Evolutionary conservation across 1,284 basidiomycete genomes (phyloP).

Genomic region (Ganoderma sinense): DNA sequence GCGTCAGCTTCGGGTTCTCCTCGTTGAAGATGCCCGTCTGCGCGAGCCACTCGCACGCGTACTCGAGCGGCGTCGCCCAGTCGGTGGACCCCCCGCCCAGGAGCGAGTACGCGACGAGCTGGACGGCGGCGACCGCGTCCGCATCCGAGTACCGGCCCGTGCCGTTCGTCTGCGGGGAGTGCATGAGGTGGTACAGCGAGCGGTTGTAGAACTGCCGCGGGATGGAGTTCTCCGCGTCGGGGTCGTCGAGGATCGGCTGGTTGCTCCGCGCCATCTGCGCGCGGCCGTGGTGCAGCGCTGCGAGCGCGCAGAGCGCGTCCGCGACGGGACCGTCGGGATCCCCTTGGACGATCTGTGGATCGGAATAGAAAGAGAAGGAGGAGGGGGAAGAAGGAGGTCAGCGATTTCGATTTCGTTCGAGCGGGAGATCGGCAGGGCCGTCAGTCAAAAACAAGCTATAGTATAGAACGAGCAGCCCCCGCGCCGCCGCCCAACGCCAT

Average conservation of each 20-base stretch:
- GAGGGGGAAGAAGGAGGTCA: slow-evolving; percentile 11
- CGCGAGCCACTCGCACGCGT: slow-evolving; percentile 76
- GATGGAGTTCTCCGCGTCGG: slow-evolving; percentile 62
- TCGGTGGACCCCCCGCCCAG: slow-evolving; percentile 68
- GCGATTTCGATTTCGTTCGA: slow-evolving; percentile 4
- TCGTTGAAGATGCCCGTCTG: slow-evolving; percentile 66
- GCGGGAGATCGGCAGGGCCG: not conserved
- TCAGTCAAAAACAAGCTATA: slow-evolving; percentile 5
- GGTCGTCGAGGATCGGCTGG: slow-evolving; percentile 49
- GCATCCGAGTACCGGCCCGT: slow-evolving; percentile 62
- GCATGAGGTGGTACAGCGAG: slow-evolving; percentile 61
- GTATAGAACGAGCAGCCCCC: not conserved
- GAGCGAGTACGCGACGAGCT: slow-evolving; percentile 74
- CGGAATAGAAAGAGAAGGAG: too few relatives aligned
- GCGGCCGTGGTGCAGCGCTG: slow-evolving; percentile 71
- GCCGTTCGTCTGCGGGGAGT: slow-evolving; percentile 50
- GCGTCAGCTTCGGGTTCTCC: slow-evolving; percentile 66
- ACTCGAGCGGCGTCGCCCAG: slow-evolving; percentile 70
- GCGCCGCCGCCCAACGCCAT: not conserved
- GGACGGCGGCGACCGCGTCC: slow-evolving; percentile 78
- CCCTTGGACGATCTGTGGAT: slow-evolving; percentile 61
- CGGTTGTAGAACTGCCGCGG: slow-evolving; percentile 74
- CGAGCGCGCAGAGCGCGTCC: slow-evolving; percentile 77
- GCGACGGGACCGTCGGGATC: slow-evolving; percentile 74
- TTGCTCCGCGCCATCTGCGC: slow-evolving; percentile 63